Evolutionary conservation across 345 rosid genomes (phyloP).

Genomic region (Mercurialis annua): DNA sequence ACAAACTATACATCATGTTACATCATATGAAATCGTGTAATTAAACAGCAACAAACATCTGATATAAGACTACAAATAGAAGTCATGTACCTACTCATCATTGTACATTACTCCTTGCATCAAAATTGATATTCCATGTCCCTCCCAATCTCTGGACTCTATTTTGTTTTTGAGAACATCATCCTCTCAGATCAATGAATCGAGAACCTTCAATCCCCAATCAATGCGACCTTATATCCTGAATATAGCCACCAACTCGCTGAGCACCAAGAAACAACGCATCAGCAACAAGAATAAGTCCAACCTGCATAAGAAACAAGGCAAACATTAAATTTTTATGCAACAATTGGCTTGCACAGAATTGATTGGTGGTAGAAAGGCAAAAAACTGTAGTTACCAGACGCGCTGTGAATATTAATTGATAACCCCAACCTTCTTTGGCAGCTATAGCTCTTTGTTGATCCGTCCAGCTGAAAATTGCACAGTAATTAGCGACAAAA

Average conservation of each 20-base stretch:
- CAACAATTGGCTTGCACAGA: not conserved
- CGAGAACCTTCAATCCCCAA: constrained; percentile 9
- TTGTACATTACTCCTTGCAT: too few relatives aligned
- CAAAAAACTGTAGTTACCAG: constrained; percentile 47
- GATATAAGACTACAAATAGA: too few relatives aligned
- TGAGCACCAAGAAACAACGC: constrained; percentile 75
- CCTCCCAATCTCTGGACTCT: constrained; percentile 11
- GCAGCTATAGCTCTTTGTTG: constrained; percentile 90
- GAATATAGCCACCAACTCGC: constrained; percentile 64
- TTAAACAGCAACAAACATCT: too few relatives aligned
- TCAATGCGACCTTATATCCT: constrained; percentile 67
- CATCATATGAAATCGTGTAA: too few relatives aligned
- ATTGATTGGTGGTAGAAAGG: not conserved
- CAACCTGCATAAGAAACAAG: constrained; percentile 44
- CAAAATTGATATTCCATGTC: not conserved
- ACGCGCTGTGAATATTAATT: constrained; percentile 67
- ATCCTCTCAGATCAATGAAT: constrained; percentile 8
- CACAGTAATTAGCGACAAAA: constrained; percentile 1
- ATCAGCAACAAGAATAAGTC: constrained; percentile 66
- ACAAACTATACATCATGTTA: too few relatives aligned
- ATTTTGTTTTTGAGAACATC: not conserved
- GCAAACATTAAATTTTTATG: constrained; percentile 5
- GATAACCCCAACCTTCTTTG: constrained; percentile 89
- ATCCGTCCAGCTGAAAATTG: constrained; percentile 77
- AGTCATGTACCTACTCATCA: too few relatives aligned